These are phyloP conservation scores for Magnusiomyces tetraspermus DNA, from an alignment of 1,139 yeast species.

Conservation along the genomic window DNA sequence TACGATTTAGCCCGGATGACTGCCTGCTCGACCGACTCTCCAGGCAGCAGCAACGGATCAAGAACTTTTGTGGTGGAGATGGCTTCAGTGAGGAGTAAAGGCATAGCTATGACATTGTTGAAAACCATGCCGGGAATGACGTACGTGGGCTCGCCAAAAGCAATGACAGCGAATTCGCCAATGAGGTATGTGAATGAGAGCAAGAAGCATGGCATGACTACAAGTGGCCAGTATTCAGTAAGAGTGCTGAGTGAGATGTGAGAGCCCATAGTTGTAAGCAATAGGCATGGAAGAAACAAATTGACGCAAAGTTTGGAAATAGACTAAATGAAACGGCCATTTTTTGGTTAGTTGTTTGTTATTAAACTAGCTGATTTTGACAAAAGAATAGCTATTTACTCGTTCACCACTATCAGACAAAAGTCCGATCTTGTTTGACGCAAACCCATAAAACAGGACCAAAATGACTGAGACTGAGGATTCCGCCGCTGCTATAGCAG, in stretches of 20 bases:
- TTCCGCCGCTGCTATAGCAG: constrained; percentile 17
- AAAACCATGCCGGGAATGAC: constrained; percentile 20
- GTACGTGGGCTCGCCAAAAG: constrained; percentile 16
- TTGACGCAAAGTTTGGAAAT: constrained; percentile 19
- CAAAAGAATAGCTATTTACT: constrained; percentile 7
- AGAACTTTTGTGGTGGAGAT: constrained; percentile 18
- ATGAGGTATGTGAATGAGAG: constrained; percentile 13
- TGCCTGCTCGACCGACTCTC: constrained; percentile 16
- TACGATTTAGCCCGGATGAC: constrained; percentile 19
- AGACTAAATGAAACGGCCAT: constrained; percentile 7
- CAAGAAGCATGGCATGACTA: constrained; percentile 16
- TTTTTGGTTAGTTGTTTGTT: constrained; percentile 5
- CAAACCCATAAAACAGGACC: constrained; percentile 16
- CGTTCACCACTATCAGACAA: constrained; percentile 14
- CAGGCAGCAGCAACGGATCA: constrained; percentile 14
- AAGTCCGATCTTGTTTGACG: constrained; percentile 12
- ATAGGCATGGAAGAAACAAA: constrained; percentile 18
- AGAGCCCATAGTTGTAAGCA: constrained; percentile 21
- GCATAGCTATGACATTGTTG: constrained; percentile 21
- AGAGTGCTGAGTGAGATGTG: constrained; percentile 17
- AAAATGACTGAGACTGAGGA: constrained; percentile 18
- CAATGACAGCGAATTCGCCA: constrained; percentile 14
- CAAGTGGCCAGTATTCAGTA: constrained; percentile 18
- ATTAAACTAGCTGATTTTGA: neutral
- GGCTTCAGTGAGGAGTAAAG: constrained; percentile 18